A percentile compares a stretch with the other conserved stretches of the same genome.
phyloP scores from a whole-genome alignment of 2,329 filamentous ascomycete species.

The Fusarium palustre region DNA sequence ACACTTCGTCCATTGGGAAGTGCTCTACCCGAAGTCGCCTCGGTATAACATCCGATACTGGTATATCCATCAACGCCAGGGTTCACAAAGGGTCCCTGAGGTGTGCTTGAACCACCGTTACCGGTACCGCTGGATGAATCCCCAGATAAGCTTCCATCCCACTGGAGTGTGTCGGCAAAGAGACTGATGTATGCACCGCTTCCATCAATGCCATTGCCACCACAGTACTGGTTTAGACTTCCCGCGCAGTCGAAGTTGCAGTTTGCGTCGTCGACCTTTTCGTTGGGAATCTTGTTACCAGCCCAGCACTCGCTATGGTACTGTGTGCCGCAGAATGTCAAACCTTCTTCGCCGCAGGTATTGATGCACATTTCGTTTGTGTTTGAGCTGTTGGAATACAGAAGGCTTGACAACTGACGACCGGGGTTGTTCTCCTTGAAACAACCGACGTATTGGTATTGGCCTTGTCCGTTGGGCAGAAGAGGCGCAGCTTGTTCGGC shows the following conservation, averaged over 20 bases:
- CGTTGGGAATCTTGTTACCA: slow-evolving; percentile 59
- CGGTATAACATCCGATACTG: slow-evolving; percentile 56
- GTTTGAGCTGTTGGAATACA: slow-evolving; percentile 56
- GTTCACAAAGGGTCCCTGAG: slow-evolving; percentile 49
- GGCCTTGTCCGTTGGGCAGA: slow-evolving; percentile 56
- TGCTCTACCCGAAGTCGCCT: slow-evolving; percentile 50
- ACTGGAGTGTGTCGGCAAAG: slow-evolving; percentile 55
- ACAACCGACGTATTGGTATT: slow-evolving; percentile 67
- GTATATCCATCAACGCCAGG: slow-evolving; percentile 53
- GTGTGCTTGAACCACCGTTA: not conserved
- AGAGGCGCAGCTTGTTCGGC: slow-evolving; percentile 65
- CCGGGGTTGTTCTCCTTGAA: slow-evolving; percentile 67
- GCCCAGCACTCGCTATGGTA: slow-evolving; percentile 67
- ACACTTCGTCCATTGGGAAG: slow-evolving; percentile 45
- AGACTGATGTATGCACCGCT: slow-evolving; percentile 60
- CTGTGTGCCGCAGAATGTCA: slow-evolving; percentile 61
- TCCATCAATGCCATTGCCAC: slow-evolving; percentile 59
- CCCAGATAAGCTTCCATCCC: slow-evolving; percentile 27
- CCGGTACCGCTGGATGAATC: not conserved
- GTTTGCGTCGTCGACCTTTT: slow-evolving; percentile 58
- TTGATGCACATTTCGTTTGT: slow-evolving; percentile 60
- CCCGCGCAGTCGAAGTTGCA: slow-evolving; percentile 66
- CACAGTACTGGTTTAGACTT: slow-evolving; percentile 63
- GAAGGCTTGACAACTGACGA: slow-evolving; percentile 60
- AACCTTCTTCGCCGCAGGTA: slow-evolving; percentile 53